phyloP scores from a whole-genome alignment of 441 rosid genomes.

The Pelargonium exstipulatum region DNA sequence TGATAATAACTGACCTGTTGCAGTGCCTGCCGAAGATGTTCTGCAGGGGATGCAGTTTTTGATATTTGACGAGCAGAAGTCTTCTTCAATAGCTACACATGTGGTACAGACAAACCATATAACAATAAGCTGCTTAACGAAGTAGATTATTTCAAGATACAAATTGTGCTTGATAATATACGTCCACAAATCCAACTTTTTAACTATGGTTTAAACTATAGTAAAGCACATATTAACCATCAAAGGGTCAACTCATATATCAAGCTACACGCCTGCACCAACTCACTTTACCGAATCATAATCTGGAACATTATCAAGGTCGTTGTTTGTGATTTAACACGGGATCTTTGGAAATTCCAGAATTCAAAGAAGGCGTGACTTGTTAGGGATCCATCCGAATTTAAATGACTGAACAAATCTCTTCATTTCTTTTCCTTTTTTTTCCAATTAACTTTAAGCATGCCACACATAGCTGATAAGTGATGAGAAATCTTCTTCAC shows the following conservation, averaged over 20 bases:
- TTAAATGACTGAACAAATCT: neutral
- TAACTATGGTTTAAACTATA: neutral
- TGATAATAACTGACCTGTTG: constrained; percentile 62
- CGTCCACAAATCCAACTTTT: neutral
- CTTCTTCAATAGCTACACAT: constrained; percentile 86
- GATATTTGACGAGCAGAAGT: constrained; percentile 75
- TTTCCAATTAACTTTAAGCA: neutral
- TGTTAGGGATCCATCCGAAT: neutral
- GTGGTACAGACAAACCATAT: constrained; percentile 34
- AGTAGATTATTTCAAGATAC: constrained; percentile 25
- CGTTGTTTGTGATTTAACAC: neutral
- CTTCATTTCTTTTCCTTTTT: neutral
- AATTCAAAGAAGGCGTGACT: neutral
- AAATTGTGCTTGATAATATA: neutral
- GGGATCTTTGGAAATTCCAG: neutral
- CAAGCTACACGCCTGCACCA: neutral
- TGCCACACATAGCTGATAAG: neutral
- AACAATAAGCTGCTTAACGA: constrained; percentile 37
- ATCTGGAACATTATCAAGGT: constrained; percentile 2
- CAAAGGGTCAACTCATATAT: neutral
- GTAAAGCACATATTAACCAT: neutral
- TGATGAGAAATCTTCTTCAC: neutral
- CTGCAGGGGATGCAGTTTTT: constrained; percentile 76
- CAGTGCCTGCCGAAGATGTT: constrained; percentile 66
- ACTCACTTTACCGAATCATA: neutral